Base-by-base conservation (phyloP, 208 protist genomes). In the Leishmania aethiopica region DNA sequence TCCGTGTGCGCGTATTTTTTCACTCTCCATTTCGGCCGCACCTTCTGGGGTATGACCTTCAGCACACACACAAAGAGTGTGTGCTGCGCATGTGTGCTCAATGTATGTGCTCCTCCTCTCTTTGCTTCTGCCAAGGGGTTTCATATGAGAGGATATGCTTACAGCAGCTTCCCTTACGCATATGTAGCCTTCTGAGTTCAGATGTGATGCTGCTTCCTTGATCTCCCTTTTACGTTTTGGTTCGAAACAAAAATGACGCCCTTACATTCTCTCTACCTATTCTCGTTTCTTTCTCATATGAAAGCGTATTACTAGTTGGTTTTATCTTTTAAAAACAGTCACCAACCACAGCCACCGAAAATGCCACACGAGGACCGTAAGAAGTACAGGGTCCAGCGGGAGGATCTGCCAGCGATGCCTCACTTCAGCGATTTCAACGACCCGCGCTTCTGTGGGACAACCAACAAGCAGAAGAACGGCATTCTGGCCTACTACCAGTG, bases 401-500 rank as follows among this genome's bases (percentile, higher is more conserved):
- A 96, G 88, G 93, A 96, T 53, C 64, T 95, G 72, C 92, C 92
- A 47, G 84, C 88, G 57, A 86, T 96, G 79, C 94, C 94, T 55
- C 92, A 95, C 84, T 97, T 97, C 88, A 91, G 77, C 51, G 94
- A 97, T 82, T 97, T 97, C 84, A 94, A 92, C 83, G 94, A 97
- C 22, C 91, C 94, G 4, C 90, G 92, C 40, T 97, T 96, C 71
- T 90, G 86, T 66, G 84, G 49, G 5, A 93, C 93, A 5, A 75
- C 42, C 11, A 95, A 95, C 86, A 96, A 95, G 81, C 90, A 96
- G 77, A 97, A 96, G 84, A 95, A 95, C 89, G 94, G 92, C 62
- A 96, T 96, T 87, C 88, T 97, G 40, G 89, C 92, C 15, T 97
- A 97, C 87, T 96, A 97, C 76, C 94, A 97, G 78, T 97, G 94